Evolutionary conservation across 345 rosid genomes (phyloP).

Genomic region (Odontarrhena argentea): DNA sequence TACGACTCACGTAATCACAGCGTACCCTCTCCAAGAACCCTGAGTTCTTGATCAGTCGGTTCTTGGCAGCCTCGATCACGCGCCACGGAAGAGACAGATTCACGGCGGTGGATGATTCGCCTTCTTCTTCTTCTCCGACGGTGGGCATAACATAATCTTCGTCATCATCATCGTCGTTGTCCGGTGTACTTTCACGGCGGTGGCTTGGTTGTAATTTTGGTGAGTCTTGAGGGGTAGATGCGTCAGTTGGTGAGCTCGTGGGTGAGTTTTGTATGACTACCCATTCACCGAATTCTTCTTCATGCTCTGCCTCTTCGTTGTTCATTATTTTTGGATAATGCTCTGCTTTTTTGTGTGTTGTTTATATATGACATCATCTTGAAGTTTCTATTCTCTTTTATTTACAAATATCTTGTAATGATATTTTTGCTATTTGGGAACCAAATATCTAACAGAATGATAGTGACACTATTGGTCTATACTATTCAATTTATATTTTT

Average conservation of each 20-base stretch:
- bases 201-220: conserved; percentile 26
- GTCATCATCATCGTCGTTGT: background rate
- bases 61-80: conserved; percentile 22
- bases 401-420: background rate
- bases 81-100: conserved; percentile 29
- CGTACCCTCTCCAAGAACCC: conserved; percentile 1
- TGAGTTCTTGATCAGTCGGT: conserved; percentile 20
- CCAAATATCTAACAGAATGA: conserved; percentile 35
- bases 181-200: conserved; percentile 6
- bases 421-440: conserved; percentile 23
- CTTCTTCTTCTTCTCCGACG: conserved; percentile 25
- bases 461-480: conserved; percentile 32
- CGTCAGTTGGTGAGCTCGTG: background rate
- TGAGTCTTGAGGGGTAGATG: conserved; percentile 30
- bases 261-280: conserved; percentile 35
- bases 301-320: conserved; percentile 35
- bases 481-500: background rate
- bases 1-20: conserved; percentile 13
- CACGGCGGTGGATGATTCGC: conserved; percentile 15
- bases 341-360: conserved; percentile 3
- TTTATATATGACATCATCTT: conserved; percentile 32
- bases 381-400: background rate
- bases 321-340: conserved; percentile 37
- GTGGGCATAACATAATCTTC: conserved; percentile 10
- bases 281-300: conserved; percentile 41